A percentile compares a stretch with the other conserved stretches of the same genome.
Evolutionary conservation across 805 yeast species (phyloP).

Genomic region (Pichia ethanolica): DNA sequence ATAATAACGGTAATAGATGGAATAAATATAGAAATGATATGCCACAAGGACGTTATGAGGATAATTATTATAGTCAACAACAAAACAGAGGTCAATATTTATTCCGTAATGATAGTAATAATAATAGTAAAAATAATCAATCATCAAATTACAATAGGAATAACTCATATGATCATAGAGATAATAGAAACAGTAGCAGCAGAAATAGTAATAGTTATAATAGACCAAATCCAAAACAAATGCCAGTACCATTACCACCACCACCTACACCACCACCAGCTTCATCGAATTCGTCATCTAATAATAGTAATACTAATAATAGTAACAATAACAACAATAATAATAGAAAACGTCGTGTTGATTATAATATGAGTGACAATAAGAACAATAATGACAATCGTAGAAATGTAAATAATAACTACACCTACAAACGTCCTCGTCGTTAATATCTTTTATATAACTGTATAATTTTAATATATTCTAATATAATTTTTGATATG

Average conservation of each 20-base stretch:
- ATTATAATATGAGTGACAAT: neutral
- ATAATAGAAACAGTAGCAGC: slow-evolving; percentile 1
- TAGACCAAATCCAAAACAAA: neutral
- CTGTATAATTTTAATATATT: too few species aligned
- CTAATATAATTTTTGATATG: too few species aligned
- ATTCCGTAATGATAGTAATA: neutral
- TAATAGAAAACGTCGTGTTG: neutral
- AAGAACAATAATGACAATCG: neutral
- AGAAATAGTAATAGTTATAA: neutral
- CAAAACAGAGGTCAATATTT: too few species aligned
- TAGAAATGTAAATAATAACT: neutral
- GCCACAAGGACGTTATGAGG: neutral
- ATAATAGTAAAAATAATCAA: neutral
- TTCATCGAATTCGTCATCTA: neutral
- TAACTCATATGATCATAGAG: neutral
- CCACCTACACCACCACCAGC: slow-evolving; percentile 4
- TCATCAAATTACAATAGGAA: too few species aligned
- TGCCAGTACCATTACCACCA: slow-evolving; percentile 6
- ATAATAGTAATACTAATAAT: neutral
- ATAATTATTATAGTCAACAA: neutral
- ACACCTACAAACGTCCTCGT: neutral
- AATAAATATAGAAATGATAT: slow-evolving; percentile 1
- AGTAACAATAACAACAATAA: too few species aligned
- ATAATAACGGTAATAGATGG: slow-evolving; percentile 1
- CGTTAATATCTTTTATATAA: neutral